Base-by-base conservation (phyloP, 192 early-diverging fungal species). In the Entomortierella parvispora region DNA sequence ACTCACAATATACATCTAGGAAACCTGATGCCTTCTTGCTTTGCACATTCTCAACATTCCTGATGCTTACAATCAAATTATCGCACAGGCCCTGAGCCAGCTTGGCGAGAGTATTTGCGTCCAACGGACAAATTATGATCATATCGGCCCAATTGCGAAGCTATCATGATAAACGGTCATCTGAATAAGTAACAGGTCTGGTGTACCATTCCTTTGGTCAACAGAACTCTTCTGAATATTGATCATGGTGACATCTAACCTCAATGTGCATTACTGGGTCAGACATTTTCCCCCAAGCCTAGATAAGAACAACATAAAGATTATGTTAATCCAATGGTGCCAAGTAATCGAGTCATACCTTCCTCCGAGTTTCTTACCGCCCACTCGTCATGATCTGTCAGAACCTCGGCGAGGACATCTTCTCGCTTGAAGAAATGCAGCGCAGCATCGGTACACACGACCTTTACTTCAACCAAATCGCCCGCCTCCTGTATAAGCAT, bases 221-320 rank as follows among this genome's bases (percentile, higher is more conserved):
- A 33, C 46, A 8, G 44, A 12, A 18, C 9, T 8, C 3, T 7
- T 48, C 26, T 49, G 22, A 28, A 15, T 31, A 15, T 18, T 40
- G 1, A 29, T 11, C 18, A n/a, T n/a, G n/a, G n/a, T n/a, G n/a
- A n/a, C n/a, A n/a, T n/a, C 69, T 55, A 82, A 93, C 92, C 51
- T 94, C 93, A 64, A 99, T 97, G 76, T 99, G 97, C 33, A 99
- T 81, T 3, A 99, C 95, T 1, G 95, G 95, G 83, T 99, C 96
- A 11, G 87, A 86, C 56, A 91, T 90, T 61, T 89, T 89, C 45
- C 76, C 85, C 96, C 96, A 98, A 14, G 84, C 75, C 83, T 90
- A 76, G 28, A 9, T 29, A 31, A 31, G 58, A 42, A 44, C 34
- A n/a, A n/a, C 25, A 44, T n/a, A 47, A 15, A n/a, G 17, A 20